Evolutionary conservation across 768 basidiomycete genomes (phyloP), one percentile per base, ranked within the genome.

Genomic region (Psilocybe azurescens): DNA sequence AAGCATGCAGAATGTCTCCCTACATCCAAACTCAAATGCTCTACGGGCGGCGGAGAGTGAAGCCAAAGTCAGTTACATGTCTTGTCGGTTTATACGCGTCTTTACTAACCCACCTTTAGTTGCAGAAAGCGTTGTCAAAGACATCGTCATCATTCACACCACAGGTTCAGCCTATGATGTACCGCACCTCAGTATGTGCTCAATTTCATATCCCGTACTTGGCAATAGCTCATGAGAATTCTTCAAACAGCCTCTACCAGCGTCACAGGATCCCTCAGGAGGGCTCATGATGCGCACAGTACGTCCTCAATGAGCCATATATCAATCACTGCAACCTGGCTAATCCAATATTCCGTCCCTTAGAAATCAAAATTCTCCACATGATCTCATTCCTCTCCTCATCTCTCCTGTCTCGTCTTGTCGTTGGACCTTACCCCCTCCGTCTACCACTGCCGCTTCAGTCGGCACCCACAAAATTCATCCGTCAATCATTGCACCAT

Each of bases 21-120:
- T 93, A 1, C 90, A 93, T 74, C 86, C 85, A 1, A 83, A 79
- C 69, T 87, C 89, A 87, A 89, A 89, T 70, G 85, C 86, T 1
- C 83, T 85, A 60, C 83, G 85, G 38, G 85, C 86, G 36, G 85
- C 86, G 4, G 86, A 90, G 73, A 90, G 90, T 67, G 87, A 92
- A 75, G 89, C 89, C 44, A 90, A 92, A 84, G 90, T 90, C 46
- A 59, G 76, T 69, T 29, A 47, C 5, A n/a, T 36, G 29, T 44
- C 60, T 47, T 48, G 29, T n/a, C 13, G 32, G 11, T 11, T 41
- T 1, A 32, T 47, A 20, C 20, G 29, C 46, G 33, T 28, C 57
- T 36, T 44, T 10, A 60, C 48, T 3, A 60, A 69, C 18, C 53
- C 62, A 33, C 55, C 30, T 47, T 11, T 62, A 82, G 90, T 83